phyloP scores from a whole-genome alignment of 1,284 basidiomycete genomes.

The Boletus mariae region DNA sequence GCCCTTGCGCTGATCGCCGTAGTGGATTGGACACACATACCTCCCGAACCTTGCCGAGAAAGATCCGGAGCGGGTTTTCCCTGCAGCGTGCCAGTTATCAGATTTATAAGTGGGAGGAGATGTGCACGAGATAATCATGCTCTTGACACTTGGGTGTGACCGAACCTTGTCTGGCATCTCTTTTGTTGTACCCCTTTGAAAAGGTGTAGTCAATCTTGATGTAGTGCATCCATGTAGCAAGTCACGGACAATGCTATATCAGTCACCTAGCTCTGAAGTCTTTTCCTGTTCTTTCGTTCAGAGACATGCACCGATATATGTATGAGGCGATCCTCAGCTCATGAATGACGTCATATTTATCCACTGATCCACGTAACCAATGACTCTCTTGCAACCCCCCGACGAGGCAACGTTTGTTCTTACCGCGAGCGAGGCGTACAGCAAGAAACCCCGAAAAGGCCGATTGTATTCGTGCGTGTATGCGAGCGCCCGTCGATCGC shows the following conservation, averaged over 20 bases:
- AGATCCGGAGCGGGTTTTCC: background rate
- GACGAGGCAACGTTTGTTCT: background rate
- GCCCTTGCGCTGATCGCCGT: background rate
- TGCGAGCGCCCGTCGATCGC: too few relatives aligned
- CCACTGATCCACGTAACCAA: background rate
- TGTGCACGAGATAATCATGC: background rate
- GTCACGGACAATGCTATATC: background rate
- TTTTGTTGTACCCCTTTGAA: background rate
- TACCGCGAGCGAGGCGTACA: background rate
- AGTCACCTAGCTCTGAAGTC: too few relatives aligned
- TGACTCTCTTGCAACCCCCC: background rate
- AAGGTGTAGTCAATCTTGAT: background rate
- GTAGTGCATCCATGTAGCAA: background rate
- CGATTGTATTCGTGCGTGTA: too few relatives aligned
- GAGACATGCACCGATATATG: too few relatives aligned
- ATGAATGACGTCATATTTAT: background rate
- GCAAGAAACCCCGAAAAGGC: background rate
- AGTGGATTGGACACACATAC: background rate
- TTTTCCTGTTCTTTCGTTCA: too few relatives aligned
- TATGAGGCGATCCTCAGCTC: too few relatives aligned
- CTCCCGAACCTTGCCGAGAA: background rate
- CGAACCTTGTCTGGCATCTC: background rate
- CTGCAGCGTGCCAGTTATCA: background rate
- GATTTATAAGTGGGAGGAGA: background rate
- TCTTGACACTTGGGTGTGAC: background rate